These are phyloP conservation scores for Trichoderma sp. DNA, from an alignment of 2,329 filamentous ascomycete species.

Conservation along the genomic window DNA sequence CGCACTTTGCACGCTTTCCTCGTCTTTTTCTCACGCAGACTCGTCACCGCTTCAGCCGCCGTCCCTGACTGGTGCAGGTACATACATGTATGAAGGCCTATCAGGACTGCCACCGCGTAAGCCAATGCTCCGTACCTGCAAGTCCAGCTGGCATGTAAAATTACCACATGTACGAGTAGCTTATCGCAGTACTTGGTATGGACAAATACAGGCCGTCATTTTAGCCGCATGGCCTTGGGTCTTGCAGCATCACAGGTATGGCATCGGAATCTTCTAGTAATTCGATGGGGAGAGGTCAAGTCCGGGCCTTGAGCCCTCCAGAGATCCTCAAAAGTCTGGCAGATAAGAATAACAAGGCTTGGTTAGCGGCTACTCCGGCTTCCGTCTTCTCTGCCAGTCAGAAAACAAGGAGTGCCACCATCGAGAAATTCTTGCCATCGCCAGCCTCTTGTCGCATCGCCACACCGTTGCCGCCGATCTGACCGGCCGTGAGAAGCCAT, in stretches of 20 bases:
- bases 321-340: neutral
- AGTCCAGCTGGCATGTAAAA: slow-evolving; percentile 21
- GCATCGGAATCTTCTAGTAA: slow-evolving; percentile 5
- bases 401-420: neutral
- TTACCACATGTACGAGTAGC: too few species aligned
- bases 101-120: neutral
- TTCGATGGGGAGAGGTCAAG: slow-evolving; percentile 2
- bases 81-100: neutral
- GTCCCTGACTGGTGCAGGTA: neutral
- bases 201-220: slow-evolving; percentile 6
- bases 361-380: slow-evolving; percentile 17
- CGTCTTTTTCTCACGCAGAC: neutral
- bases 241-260: slow-evolving; percentile 16
- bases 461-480: slow-evolving; percentile 25
- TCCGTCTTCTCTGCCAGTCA: neutral
- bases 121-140: slow-evolving; percentile 12
- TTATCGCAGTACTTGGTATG: neutral
- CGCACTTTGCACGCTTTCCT: neutral
- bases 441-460: slow-evolving; percentile 8
- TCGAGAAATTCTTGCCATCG: neutral
- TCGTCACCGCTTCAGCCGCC: slow-evolving; percentile 22
- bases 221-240: slow-evolving; percentile 15
- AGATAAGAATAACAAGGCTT: neutral
- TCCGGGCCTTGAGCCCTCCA: neutral
- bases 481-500: slow-evolving; percentile 24